Evolutionary conservation across 1,284 basidiomycete genomes (phyloP).

Genomic region (Malassezia sp.): DNA sequence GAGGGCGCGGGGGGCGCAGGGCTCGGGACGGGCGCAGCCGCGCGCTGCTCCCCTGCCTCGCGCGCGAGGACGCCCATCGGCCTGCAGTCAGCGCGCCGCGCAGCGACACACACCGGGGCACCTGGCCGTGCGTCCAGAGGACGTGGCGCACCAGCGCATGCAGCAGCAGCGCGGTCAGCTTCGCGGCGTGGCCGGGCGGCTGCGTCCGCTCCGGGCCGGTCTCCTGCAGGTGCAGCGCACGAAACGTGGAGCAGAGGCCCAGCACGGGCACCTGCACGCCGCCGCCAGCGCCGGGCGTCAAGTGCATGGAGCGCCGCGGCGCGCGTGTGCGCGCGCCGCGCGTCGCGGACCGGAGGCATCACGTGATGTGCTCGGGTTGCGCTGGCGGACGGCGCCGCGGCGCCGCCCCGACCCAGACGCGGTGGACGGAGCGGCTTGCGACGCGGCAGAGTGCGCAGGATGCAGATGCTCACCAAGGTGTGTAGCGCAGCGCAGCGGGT

Average conservation of each 20-base stretch:
- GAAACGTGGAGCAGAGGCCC: not conserved
- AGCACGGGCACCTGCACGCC: not conserved
- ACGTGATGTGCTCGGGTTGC: constrained; percentile 11
- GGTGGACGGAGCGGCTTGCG: constrained; percentile 7
- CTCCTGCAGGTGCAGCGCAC: constrained; percentile 1
- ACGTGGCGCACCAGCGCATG: constrained; percentile 22
- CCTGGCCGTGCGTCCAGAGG: constrained; percentile 24
- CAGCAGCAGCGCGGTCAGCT: constrained; percentile 18
- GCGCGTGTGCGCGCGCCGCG: not conserved
- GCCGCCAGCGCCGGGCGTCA: not conserved
- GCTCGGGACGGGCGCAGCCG: not conserved
- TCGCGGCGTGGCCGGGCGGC: constrained; percentile 18
- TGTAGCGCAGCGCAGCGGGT: no score
- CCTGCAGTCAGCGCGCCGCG: not conserved
- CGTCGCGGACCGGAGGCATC: not conserved
- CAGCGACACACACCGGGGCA: constrained; percentile 16
- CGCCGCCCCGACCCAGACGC: constrained; percentile 1
- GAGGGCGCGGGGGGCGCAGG: no score
- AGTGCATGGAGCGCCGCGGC: constrained; percentile 2
- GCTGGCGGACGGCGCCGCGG: no score
- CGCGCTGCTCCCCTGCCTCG: constrained; percentile 1
- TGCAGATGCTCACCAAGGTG: constrained; percentile 39
- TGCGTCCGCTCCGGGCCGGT: constrained; percentile 14
- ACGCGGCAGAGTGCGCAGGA: constrained; percentile 17
- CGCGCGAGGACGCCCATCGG: not conserved